Conservation (phyloP, 306 rosid species). For the Quercus aquifolioides region DNA sequence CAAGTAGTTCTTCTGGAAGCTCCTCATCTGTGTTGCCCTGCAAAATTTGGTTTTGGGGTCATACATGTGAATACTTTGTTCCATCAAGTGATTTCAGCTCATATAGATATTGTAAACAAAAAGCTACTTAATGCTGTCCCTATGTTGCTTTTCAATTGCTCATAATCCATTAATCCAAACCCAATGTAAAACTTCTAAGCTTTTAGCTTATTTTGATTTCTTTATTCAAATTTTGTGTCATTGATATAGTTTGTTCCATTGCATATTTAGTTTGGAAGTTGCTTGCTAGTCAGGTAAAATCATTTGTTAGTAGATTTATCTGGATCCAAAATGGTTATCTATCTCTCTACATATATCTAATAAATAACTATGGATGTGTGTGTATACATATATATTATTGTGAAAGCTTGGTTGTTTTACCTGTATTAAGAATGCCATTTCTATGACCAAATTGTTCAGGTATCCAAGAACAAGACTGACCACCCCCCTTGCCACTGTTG, state of each 20-base stretch:
- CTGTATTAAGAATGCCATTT: constrained; percentile 93
- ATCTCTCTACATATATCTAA: no score
- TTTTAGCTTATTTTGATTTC: no score
- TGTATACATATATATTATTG: neutral
- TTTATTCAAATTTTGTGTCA: no score
- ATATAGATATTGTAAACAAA: neutral
- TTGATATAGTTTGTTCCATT: neutral
- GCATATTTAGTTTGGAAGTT: neutral
- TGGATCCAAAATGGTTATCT: no score
- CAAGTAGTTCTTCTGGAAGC: constrained; percentile 78
- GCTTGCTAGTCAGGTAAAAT: neutral
- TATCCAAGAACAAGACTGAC: constrained; percentile 85
- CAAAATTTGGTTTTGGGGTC: constrained; percentile 2
- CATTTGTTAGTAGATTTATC: no score
- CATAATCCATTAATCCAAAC: no score
- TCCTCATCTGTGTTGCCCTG: constrained; percentile 83
- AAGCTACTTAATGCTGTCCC: neutral
- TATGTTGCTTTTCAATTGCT: no score
- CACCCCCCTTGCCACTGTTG: constrained; percentile 87
- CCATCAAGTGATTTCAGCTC: neutral
- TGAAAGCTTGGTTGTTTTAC: constrained; percentile 22
- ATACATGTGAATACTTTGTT: neutral
- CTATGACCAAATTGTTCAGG: constrained; percentile 83
- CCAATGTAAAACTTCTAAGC: no score
- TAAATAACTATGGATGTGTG: no score